Evolutionary conservation across 169 alveolate species (phyloP), one percentile per base, ranked within the genome.

Genomic region (Plasmodium blacklocki): DNA sequence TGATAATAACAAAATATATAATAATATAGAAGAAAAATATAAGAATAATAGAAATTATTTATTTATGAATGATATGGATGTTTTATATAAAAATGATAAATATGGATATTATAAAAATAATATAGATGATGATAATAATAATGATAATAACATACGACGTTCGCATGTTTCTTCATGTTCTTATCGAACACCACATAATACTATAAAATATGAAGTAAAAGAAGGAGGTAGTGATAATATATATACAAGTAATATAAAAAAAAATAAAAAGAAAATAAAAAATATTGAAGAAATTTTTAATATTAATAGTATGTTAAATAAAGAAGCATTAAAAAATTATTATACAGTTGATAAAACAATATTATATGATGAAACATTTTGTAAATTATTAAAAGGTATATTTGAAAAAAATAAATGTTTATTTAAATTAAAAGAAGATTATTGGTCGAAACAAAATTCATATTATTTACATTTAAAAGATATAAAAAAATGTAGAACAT

Each of bases 391-490:
- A 15, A 86, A 86, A 54, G 14, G 19, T 0, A 1, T 86, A 0
- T 59, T 70, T 43, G 12, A 32, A 3, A 47, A 54, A 23, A 86
- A 86, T 19, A 72, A 47, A 11, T 86, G 92, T 54, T 66, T 86
- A 8, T 86, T 86, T 66, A 70, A 19, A 29, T 32, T 73, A 50
- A 86, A 86, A 45, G 72, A 86, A 12, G 76, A 72, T 3, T 70
- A 54, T 47, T 21, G 59, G 15, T 54, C 58, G 0, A 86, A 72
- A 47, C 88, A 86, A 9, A 67, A 52, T 45, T 19, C 43, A 8
- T 49, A 72, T 39, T 86, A 58, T n/a, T 39, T 73, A 56, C 47
- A 73, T 66, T 73, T 86, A 56, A 73, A 86, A 73, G 76, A 86
- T 45, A 62, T 86, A 26, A 72, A 72, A 15, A 86, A 73, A 50